Conservation (phyloP, 1,284 basidiomycete genomes). For the Malassezia vespertilionis region DNA sequence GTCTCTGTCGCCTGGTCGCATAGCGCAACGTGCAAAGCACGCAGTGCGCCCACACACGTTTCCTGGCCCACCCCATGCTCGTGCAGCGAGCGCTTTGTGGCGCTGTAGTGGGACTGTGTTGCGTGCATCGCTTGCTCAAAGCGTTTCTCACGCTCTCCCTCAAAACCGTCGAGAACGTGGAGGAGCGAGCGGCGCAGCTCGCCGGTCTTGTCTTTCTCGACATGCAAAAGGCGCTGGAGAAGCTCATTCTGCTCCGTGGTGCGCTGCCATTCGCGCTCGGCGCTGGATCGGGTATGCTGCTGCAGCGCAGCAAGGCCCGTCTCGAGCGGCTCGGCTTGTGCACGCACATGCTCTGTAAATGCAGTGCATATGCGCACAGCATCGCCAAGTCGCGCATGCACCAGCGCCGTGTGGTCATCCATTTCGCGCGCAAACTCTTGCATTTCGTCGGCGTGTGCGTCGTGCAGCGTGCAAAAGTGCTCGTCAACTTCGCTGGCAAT, state of each 20-base stretch:
- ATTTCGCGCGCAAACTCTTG: too few relatives aligned
- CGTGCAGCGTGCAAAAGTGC: too few relatives aligned
- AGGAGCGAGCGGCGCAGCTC: slow-evolving; percentile 1
- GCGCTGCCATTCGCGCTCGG: neutral
- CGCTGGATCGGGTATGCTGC: neutral
- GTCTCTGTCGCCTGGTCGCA: neutral
- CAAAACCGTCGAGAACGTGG: slow-evolving; percentile 5
- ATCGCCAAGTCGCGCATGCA: too few relatives aligned
- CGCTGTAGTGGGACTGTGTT: neutral
- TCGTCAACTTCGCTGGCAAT: too few relatives aligned
- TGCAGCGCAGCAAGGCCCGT: neutral
- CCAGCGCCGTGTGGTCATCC: too few relatives aligned
- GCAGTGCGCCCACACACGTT: neutral
- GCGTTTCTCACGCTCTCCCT: neutral
- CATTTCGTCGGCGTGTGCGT: too few relatives aligned
- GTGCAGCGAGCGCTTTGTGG: neutral
- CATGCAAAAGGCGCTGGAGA: neutral
- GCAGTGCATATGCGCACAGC: too few relatives aligned
- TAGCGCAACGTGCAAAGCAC: neutral
- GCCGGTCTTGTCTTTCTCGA: neutral
- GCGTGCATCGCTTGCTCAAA: neutral
- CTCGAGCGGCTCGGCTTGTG: neutral
- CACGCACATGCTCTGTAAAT: too few relatives aligned
- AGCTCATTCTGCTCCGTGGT: neutral
- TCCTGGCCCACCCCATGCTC: neutral